These are phyloP conservation scores for Solanum clarkiae DNA, from an alignment of 257 asterid genomes.

Conservation along the genomic window DNA sequence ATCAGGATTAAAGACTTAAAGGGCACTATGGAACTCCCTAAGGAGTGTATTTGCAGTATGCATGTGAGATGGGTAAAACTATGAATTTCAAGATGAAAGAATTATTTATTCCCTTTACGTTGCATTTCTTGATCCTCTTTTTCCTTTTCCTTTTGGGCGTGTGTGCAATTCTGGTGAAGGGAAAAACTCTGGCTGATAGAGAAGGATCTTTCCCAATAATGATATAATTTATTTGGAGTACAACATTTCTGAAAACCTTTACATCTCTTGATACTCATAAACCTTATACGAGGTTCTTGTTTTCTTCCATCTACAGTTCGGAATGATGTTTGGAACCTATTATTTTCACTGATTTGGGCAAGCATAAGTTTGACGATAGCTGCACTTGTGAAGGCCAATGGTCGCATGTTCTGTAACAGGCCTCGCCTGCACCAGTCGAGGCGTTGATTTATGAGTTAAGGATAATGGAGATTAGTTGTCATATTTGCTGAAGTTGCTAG, in stretches of 20 bases:
- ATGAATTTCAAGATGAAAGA: not conserved
- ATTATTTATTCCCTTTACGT: not conserved
- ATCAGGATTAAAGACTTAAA: not conserved
- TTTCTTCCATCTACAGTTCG: conserved; percentile 33
- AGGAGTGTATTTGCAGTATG: not conserved
- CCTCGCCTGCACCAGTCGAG: conserved; percentile 81
- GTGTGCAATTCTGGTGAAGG: not conserved
- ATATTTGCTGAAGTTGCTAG: not conserved
- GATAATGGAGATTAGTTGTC: not conserved
- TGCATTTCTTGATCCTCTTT: not conserved
- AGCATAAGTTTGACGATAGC: conserved; percentile 53
- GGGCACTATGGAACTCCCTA: not conserved
- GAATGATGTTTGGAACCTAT: conserved; percentile 40
- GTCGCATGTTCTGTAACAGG: conserved; percentile 74
- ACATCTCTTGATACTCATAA: not conserved
- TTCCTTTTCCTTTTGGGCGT: not conserved
- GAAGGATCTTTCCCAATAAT: not conserved
- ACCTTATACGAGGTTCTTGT: not conserved
- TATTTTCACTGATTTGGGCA: conserved; percentile 71
- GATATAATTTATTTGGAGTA: not conserved
- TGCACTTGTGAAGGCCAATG: conserved; percentile 60
- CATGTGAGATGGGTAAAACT: not conserved
- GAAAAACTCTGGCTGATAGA: not conserved
- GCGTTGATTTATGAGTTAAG: conserved; percentile 19
- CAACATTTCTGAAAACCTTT: not conserved